These are phyloP conservation scores for Candida sp. DNA, from an alignment of 1,139 yeast genomes.

Conservation along the genomic window DNA sequence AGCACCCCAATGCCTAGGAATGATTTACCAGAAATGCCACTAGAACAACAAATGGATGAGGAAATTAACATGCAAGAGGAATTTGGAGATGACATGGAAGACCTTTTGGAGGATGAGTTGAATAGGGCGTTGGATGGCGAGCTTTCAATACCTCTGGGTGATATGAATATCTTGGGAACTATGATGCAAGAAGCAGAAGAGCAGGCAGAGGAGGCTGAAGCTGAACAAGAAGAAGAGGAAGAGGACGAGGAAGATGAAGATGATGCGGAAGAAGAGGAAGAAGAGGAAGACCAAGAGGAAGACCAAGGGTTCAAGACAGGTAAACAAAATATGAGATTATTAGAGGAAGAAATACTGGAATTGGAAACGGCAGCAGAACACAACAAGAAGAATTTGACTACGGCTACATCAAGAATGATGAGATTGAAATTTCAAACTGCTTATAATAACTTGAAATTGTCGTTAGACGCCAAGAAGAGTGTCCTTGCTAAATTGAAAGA, in stretches of 20 bases:
- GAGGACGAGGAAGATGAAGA: constrained; percentile 29
- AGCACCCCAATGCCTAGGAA: constrained; percentile 13
- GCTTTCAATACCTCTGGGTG: constrained; percentile 4
- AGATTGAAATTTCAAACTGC: constrained; percentile 84
- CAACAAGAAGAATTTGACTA: constrained; percentile 69
- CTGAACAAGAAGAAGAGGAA: constrained; percentile 21
- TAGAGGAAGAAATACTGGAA: constrained; percentile 84
- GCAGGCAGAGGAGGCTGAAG: constrained; percentile 8
- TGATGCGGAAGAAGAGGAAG: constrained; percentile 24
- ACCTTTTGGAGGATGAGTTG: constrained; percentile 24
- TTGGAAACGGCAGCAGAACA: constrained; percentile 75
- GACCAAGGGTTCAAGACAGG: constrained; percentile 31
- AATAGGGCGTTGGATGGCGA: constrained; percentile 30
- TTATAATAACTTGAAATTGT: constrained; percentile 74
- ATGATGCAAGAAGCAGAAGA: constrained; percentile 6
- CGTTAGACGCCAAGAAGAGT: constrained; percentile 76
- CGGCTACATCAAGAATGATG: constrained; percentile 85
- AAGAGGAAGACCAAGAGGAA: constrained; percentile 21
- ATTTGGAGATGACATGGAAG: constrained; percentile 12
- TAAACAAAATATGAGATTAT: constrained; percentile 69
- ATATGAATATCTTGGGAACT: constrained; percentile 3
- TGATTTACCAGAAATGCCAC: constrained; percentile 12
- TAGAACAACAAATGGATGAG: constrained; percentile 16
- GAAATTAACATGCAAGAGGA: constrained; percentile 16
- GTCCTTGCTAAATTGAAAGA: constrained; percentile 48